A percentile compares a stretch with the other conserved stretches of the same genome.
Evolutionary conservation across 1,139 yeast genomes (phyloP).

Genomic region (Geotrichum histeridarum): DNA sequence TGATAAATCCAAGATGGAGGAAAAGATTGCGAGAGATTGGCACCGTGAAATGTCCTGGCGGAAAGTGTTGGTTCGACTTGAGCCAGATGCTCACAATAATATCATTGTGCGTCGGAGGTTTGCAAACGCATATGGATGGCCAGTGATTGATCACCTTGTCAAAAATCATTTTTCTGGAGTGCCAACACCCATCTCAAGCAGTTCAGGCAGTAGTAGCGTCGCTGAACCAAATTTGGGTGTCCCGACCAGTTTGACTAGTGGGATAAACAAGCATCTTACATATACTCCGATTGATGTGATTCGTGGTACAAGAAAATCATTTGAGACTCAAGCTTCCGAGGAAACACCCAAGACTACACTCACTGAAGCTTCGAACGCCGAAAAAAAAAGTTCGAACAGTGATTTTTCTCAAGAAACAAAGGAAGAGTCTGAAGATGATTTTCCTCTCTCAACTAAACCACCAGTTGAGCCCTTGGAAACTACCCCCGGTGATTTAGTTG

Average conservation of each 20-base stretch:
- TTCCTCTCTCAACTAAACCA: too few relatives aligned
- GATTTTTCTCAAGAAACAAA: too few relatives aligned
- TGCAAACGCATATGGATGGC: slow-evolving; percentile 96
- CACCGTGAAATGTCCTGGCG: slow-evolving; percentile 86
- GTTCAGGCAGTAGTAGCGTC: not conserved
- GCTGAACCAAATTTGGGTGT: not conserved
- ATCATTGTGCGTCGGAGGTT: slow-evolving; percentile 83
- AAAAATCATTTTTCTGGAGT: slow-evolving; percentile 50
- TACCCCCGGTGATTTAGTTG: too few relatives aligned
- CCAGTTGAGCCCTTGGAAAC: too few relatives aligned
- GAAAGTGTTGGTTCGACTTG: slow-evolving; percentile 76
- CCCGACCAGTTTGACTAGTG: not conserved
- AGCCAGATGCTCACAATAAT: slow-evolving; percentile 95
- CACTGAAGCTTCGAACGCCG: too few relatives aligned
- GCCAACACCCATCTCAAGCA: slow-evolving; percentile 11
- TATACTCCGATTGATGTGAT: not conserved
- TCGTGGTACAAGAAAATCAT: not conserved
- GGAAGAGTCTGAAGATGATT: too few relatives aligned
- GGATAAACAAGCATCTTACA: not conserved
- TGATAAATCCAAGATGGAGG: slow-evolving; percentile 54
- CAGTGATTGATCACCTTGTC: slow-evolving; percentile 77
- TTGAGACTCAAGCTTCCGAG: too few relatives aligned
- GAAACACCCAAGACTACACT: too few relatives aligned
- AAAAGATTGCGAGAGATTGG: slow-evolving; percentile 81
- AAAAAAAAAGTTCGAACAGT: too few relatives aligned